phyloP scores from a whole-genome alignment of 148 eudicot genomes.

The Rhododendron williamsianum region DNA sequence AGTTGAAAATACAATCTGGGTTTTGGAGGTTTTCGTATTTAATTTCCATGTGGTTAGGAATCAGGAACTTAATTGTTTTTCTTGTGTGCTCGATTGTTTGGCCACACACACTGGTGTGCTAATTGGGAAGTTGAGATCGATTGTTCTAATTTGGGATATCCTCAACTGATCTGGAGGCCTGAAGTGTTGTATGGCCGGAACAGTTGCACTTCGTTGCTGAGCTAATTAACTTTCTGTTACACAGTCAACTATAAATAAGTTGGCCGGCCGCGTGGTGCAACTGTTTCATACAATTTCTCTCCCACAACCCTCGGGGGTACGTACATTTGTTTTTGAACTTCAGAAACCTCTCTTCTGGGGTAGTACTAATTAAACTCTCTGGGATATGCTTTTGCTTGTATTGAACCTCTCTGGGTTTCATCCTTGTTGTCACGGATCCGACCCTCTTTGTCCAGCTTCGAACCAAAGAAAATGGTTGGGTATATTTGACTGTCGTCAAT shows the following conservation, averaged over 20 bases:
- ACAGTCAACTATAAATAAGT: background rate
- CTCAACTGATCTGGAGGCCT: background rate
- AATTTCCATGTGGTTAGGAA: slow-evolving; percentile 1
- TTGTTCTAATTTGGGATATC: background rate
- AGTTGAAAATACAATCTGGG: background rate
- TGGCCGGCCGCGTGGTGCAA: background rate
- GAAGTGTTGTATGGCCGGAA: background rate
- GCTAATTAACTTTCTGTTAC: background rate
- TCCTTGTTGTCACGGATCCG: background rate
- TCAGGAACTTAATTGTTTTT: background rate
- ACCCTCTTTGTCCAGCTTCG: background rate
- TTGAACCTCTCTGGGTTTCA: background rate
- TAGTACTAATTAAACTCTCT: background rate
- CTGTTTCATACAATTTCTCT: background rate
- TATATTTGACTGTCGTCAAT: background rate
- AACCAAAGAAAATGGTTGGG: background rate
- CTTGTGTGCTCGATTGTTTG: slow-evolving; percentile 1
- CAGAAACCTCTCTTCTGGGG: background rate
- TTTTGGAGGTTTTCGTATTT: background rate
- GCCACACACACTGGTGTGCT: too few species aligned
- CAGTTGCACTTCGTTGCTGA: background rate
- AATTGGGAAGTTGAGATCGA: too few species aligned
- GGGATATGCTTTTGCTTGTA: background rate
- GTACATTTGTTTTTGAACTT: too few species aligned
- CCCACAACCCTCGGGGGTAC: background rate